phyloP scores from a whole-genome alignment of 305 asterid species.

The Fraxinus paxiana region DNA sequence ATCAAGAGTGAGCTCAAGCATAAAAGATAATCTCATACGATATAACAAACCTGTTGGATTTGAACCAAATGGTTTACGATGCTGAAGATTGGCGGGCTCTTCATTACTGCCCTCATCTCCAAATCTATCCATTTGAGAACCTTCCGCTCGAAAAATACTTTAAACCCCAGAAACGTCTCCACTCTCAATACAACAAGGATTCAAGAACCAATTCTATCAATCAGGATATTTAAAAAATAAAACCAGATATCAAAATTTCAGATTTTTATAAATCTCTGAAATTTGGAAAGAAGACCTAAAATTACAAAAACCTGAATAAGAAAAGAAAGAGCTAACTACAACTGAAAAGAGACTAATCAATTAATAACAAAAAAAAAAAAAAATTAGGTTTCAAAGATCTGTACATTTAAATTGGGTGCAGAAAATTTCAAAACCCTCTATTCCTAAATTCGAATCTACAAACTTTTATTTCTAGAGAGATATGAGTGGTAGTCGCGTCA shows the following conservation, averaged over 20 bases:
- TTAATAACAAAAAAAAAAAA: conserved; percentile 9
- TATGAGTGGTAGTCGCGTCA: conserved; percentile 11
- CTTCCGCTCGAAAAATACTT: conserved; percentile 24
- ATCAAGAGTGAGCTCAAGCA: conserved; percentile 15
- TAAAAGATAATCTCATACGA: neutral
- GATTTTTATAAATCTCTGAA: conserved; percentile 16
- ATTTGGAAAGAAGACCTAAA: conserved; percentile 2
- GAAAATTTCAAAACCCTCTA: conserved; percentile 2
- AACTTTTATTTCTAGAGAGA: neutral
- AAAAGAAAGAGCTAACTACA: conserved; percentile 21
- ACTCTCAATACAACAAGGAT: neutral
- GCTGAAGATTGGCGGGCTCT: conserved; percentile 41
- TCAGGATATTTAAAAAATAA: conserved; percentile 12
- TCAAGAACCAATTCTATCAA: conserved; percentile 11
- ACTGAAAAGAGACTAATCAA: conserved; percentile 13
- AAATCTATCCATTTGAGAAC: conserved; percentile 58
- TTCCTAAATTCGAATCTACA: conserved; percentile 6
- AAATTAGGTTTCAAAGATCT: conserved; percentile 29
- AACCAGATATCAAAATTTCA: neutral
- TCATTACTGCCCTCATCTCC: conserved; percentile 47
- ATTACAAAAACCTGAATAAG: conserved; percentile 16
- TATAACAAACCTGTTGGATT: conserved; percentile 56
- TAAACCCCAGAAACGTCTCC: conserved; percentile 12
- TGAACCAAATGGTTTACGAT: conserved; percentile 53
- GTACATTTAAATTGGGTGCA: conserved; percentile 12